These are phyloP conservation scores for Amaranthus palmeri DNA, from an alignment of 148 eudicot genomes.

Conservation along the genomic window DNA sequence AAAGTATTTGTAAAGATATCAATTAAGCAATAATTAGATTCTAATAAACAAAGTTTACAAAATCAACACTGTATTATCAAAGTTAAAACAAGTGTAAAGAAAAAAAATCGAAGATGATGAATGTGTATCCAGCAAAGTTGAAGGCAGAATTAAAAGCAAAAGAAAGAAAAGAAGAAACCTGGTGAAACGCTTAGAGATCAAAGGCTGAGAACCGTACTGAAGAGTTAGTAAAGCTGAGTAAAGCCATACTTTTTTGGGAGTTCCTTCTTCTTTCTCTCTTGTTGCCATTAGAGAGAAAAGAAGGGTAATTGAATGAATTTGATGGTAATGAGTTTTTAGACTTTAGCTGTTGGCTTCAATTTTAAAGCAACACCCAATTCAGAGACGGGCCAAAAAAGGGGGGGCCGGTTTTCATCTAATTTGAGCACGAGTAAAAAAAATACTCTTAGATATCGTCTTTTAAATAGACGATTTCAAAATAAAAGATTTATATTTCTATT, in stretches of 20 bases:
- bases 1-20: not conserved
- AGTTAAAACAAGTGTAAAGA: not conserved
- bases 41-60: not conserved
- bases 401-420: no score
- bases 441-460: no score
- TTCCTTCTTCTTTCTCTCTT: slow-evolving; percentile 9
- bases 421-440: no score
- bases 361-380: not conserved
- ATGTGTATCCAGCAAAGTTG: not conserved
- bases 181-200: slow-evolving; percentile 72
- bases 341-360: not conserved
- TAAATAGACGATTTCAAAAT: no score
- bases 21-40: not conserved
- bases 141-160: not conserved
- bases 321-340: slow-evolving; percentile 2
- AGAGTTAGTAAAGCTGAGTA: slow-evolving; percentile 60
- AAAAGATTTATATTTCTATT: no score
- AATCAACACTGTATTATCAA: not conserved
- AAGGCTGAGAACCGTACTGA: slow-evolving; percentile 75
- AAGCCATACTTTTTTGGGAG: slow-evolving; percentile 35
- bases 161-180: slow-evolving; percentile 23
- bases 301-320: not conserved
- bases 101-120: not conserved
- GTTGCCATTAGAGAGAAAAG: slow-evolving; percentile 30
- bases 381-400: no score